Conservation (phyloP, 345 rosid species). For the Leavenworthia alabamica region DNA sequence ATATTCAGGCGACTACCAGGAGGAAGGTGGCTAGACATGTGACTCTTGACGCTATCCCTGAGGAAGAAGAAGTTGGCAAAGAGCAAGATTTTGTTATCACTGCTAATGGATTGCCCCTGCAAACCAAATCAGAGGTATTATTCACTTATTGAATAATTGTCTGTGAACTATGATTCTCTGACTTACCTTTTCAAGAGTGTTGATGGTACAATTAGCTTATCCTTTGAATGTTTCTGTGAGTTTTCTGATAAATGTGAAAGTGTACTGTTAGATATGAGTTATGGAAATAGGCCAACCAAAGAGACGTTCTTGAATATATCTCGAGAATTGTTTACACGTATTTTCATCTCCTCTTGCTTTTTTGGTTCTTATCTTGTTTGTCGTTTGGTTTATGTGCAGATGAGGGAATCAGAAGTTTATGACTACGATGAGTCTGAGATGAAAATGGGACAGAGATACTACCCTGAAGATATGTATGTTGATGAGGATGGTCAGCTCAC, state of each 20-base stretch:
- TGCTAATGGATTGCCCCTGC: constrained; percentile 26
- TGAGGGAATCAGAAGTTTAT: constrained; percentile 41
- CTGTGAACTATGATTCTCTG: not conserved
- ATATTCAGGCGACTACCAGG: constrained; percentile 59
- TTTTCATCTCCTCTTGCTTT: not conserved
- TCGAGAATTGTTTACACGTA: not conserved
- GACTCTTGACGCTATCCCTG: constrained; percentile 74
- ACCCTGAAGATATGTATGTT: constrained; percentile 54
- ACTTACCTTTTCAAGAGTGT: not conserved
- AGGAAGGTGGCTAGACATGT: constrained; percentile 49
- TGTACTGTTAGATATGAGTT: not conserved
- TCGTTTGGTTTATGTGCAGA: constrained; percentile 35
- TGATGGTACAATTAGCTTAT: not conserved
- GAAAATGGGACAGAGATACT: constrained; percentile 45
- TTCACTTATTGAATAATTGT: not conserved
- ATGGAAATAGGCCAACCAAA: not conserved
- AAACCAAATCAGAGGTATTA: constrained; percentile 47
- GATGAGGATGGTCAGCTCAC: constrained; percentile 86
- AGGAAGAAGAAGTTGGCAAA: constrained; percentile 69
- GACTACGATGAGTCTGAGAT: constrained; percentile 48
- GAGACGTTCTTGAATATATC: not conserved
- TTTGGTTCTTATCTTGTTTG: not conserved
- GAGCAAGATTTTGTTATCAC: constrained; percentile 25
- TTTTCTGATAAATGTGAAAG: not conserved
- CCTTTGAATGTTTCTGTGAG: not conserved